These are phyloP conservation scores for Salix caprea DNA, from an alignment of 345 rosid species.

Conservation along the genomic window DNA sequence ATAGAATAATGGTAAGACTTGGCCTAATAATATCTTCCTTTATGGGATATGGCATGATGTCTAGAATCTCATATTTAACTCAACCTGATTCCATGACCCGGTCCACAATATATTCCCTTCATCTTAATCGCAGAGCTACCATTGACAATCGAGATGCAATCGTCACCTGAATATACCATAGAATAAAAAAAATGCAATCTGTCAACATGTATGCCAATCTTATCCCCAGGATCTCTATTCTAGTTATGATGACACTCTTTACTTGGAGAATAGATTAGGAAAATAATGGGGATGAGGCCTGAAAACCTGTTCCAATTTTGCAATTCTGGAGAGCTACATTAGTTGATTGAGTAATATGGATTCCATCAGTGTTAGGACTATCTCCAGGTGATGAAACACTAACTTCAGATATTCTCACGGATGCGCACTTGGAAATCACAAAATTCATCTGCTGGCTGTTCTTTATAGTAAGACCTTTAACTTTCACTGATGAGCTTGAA, in stretches of 20 bases:
- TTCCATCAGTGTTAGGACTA: conserved; percentile 97
- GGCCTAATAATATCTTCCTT: neutral
- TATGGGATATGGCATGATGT: neutral
- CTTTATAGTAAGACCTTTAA: conserved; percentile 70
- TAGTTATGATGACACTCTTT: neutral
- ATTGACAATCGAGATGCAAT: conserved; percentile 79
- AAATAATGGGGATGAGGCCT: conserved; percentile 1
- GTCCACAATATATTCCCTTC: conserved; percentile 86
- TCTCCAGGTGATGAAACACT: conserved; percentile 74
- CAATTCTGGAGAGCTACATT: conserved; percentile 70
- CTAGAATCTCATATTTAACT: neutral
- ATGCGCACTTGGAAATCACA: conserved; percentile 57
- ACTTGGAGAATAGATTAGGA: neutral
- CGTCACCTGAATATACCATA: conserved; percentile 64
- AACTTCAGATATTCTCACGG: conserved; percentile 61
- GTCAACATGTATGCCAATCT: neutral
- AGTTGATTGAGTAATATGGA: conserved; percentile 77
- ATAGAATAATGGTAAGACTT: neutral
- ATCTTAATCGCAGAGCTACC: conserved; percentile 75
- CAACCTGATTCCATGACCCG: conserved; percentile 97
- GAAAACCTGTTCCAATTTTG: conserved; percentile 94
- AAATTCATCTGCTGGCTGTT: conserved; percentile 98
- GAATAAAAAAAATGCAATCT: conserved; percentile 12
- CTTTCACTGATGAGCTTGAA: conserved; percentile 69
- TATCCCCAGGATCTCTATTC: neutral